phyloP scores from a whole-genome alignment of 2,329 filamentous ascomycete genomes.

The Sclerotinia nivalis region DNA sequence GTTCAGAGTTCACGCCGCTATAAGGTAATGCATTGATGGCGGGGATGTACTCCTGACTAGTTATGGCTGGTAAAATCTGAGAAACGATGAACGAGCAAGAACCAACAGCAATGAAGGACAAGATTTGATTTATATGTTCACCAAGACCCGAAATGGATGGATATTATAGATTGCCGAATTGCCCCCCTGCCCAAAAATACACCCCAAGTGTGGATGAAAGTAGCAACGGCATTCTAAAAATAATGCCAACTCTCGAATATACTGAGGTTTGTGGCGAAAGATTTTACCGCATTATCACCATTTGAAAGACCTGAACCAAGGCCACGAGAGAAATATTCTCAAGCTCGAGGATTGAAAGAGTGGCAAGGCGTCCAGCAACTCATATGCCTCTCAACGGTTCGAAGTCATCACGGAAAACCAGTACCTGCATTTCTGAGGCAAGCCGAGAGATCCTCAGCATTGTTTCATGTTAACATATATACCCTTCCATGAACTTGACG shows the following conservation, averaged over 20 bases:
- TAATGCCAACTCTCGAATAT: constrained; percentile 17
- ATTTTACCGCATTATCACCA: constrained; percentile 22
- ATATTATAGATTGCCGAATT: background rate
- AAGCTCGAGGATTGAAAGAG: background rate
- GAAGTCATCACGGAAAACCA: constrained; percentile 4
- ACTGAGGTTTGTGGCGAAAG: constrained; percentile 31
- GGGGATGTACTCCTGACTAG: background rate
- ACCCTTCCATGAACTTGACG: constrained; percentile 1
- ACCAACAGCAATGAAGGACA: background rate
- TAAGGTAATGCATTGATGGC: constrained; percentile 20
- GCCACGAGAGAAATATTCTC: constrained; percentile 4
- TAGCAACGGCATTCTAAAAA: constrained; percentile 4
- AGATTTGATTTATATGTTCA: background rate
- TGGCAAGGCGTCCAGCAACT: constrained; percentile 1
- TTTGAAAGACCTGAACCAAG: constrained; percentile 12
- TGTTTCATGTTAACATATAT: constrained; percentile 33
- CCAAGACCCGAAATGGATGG: background rate
- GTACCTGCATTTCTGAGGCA: constrained; percentile 29
- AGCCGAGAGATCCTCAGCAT: constrained; percentile 34
- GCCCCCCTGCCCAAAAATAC: background rate
- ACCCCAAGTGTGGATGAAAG: constrained; percentile 11
- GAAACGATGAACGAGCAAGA: background rate
- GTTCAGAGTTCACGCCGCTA: constrained; percentile 19
- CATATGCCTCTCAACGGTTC: constrained; percentile 1
- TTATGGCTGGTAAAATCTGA: background rate